Evolutionary conservation across 192 early-diverging fungal genomes (phyloP).

Genomic region (Backusella tuberculispora): DNA sequence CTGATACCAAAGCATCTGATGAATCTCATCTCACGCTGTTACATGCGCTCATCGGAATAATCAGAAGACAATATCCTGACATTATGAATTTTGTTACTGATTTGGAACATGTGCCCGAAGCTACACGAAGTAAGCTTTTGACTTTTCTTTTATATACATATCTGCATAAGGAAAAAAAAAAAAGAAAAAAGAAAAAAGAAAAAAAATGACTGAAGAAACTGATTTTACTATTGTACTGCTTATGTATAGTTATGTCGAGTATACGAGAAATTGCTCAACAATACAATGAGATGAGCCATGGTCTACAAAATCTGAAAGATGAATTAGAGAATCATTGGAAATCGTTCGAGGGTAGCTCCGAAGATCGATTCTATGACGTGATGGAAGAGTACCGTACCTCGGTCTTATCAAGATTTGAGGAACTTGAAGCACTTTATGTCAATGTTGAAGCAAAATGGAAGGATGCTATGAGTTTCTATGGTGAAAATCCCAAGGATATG

Average conservation of each 20-base stretch:
- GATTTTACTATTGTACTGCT: background rate
- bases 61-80: slow-evolving; percentile 64
- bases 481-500: slow-evolving; percentile 29
- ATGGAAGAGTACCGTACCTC: slow-evolving; percentile 64
- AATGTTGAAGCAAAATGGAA: slow-evolving; percentile 70
- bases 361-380: slow-evolving; percentile 68
- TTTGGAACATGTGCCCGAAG: slow-evolving; percentile 64
- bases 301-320: slow-evolving; percentile 45
- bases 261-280: slow-evolving; percentile 39
- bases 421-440: slow-evolving; percentile 57
- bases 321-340: slow-evolving; percentile 48
- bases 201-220: background rate
- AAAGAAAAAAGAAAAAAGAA: background rate
- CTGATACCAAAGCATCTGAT: slow-evolving; percentile 81
- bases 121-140: slow-evolving; percentile 57
- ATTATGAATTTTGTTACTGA: slow-evolving; percentile 66
- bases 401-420: slow-evolving; percentile 60
- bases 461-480: slow-evolving; percentile 69
- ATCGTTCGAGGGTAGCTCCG: slow-evolving; percentile 41
- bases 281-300: slow-evolving; percentile 37
- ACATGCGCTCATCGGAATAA: slow-evolving; percentile 69
- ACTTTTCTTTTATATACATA: background rate
- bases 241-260: slow-evolving; percentile 29
- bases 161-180: too few species aligned
- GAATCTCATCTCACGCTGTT: slow-evolving; percentile 66